These are phyloP conservation scores for Echites panduratus DNA, from an alignment of 257 asterid species.

Conservation along the genomic window DNA sequence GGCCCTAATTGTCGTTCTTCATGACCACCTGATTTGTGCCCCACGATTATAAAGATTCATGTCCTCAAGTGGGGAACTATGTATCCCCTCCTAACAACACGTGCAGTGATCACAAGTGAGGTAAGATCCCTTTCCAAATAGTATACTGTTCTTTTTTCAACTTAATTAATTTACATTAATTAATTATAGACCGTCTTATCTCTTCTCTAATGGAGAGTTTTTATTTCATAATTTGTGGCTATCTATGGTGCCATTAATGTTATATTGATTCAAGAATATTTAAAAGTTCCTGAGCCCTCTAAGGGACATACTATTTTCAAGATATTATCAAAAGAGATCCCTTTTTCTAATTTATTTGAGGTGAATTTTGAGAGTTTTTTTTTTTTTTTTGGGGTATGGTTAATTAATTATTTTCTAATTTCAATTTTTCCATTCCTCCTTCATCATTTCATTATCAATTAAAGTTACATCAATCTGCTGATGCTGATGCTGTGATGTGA, in stretches of 20 bases:
- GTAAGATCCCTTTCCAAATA: background rate
- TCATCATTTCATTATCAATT: too few relatives aligned
- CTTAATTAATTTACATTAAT: too few relatives aligned
- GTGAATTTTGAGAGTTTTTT: too few relatives aligned
- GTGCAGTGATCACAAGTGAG: background rate
- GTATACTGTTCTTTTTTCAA: background rate
- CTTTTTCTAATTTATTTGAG: background rate
- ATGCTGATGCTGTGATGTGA: too few relatives aligned
- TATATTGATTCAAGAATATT: background rate
- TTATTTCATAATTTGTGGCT: background rate
- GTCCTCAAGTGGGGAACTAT: constrained; percentile 6
- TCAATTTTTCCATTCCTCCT: too few relatives aligned
- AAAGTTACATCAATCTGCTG: too few relatives aligned
- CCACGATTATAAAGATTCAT: background rate
- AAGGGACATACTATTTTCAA: background rate
- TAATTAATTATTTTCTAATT: too few relatives aligned
- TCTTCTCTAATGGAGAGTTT: background rate
- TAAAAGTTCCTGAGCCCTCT: background rate
- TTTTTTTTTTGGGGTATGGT: too few relatives aligned
- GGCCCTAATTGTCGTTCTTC: constrained; percentile 19
- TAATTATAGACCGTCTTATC: background rate
- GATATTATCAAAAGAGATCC: background rate
- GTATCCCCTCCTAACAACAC: constrained; percentile 15
- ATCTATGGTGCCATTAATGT: background rate
- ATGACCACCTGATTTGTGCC: constrained; percentile 5